A percentile compares a stretch with the other conserved stretches of the same genome.
These are phyloP conservation scores for Nemania sp. DNA, from an alignment of 2,329 filamentous ascomycete genomes.

Conservation along the genomic window DNA sequence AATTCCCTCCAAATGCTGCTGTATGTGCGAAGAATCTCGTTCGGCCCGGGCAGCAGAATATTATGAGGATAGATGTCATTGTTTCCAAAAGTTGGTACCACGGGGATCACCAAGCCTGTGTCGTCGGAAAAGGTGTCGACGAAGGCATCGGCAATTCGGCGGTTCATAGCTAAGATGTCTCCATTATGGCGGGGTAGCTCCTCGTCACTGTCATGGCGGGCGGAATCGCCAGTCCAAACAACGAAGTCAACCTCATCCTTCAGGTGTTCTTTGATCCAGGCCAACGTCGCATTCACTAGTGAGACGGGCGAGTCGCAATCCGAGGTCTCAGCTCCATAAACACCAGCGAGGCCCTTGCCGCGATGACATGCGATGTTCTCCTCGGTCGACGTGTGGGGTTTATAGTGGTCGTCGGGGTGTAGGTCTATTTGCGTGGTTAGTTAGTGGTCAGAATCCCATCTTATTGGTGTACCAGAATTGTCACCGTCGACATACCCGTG, in stretches of 20 bases:
- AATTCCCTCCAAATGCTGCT: slow-evolving; percentile 80
- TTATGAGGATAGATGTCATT: slow-evolving; percentile 98
- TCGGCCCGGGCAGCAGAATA: slow-evolving; percentile 83
- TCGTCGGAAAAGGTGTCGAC: slow-evolving; percentile 69
- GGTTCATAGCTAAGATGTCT: slow-evolving; percentile 80
- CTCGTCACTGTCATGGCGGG: slow-evolving; percentile 87
- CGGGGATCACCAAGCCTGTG: slow-evolving; percentile 70
- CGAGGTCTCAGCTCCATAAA: slow-evolving; percentile 82
- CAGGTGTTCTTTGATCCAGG: slow-evolving; percentile 81
- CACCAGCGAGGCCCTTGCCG: slow-evolving; percentile 74
- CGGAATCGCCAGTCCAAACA: slow-evolving; percentile 90
- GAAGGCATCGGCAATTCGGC: slow-evolving; percentile 76
- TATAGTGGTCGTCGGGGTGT: slow-evolving; percentile 89
- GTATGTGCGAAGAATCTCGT: slow-evolving; percentile 81
- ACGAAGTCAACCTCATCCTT: slow-evolving; percentile 85
- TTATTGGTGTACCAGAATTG: slow-evolving; percentile 6
- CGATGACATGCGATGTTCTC: slow-evolving; percentile 77
- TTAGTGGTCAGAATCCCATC: slow-evolving; percentile 20
- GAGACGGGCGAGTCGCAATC: slow-evolving; percentile 85
- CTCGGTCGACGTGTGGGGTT: slow-evolving; percentile 72
- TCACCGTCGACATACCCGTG: slow-evolving; percentile 65
- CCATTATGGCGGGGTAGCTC: slow-evolving; percentile 72
- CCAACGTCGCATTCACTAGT: slow-evolving; percentile 85
- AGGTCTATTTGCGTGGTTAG: slow-evolving; percentile 65
- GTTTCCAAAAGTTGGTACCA: slow-evolving; percentile 91